These are phyloP conservation scores for Pouteria campechiana DNA, from an alignment of 179 eudicot genomes.

Conservation along the genomic window DNA sequence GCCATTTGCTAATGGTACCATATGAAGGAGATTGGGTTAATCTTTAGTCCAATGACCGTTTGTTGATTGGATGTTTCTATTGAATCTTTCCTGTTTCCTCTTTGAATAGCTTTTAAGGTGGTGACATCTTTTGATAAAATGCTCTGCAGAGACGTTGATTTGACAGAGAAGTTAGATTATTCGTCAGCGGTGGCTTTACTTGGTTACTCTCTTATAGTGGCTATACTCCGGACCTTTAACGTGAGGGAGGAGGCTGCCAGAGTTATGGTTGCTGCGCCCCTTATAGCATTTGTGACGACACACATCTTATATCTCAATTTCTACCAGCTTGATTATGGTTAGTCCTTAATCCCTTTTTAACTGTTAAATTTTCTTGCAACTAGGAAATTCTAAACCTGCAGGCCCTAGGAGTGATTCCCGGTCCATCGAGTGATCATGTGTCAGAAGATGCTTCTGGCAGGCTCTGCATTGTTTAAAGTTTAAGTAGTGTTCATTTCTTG, in stretches of 20 bases:
- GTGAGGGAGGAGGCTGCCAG: slow-evolving; percentile 62
- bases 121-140: too few relatives aligned
- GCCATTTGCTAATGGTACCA: too few relatives aligned
- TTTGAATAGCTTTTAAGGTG: too few relatives aligned
- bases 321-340: slow-evolving; percentile 69
- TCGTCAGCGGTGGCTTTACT: slow-evolving; percentile 69
- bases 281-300: slow-evolving; percentile 57
- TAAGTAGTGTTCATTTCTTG: too few relatives aligned
- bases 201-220: slow-evolving; percentile 59
- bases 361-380: neutral
- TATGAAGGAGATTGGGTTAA: too few relatives aligned
- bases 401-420: neutral
- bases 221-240: slow-evolving; percentile 52
- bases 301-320: slow-evolving; percentile 67
- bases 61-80: too few relatives aligned
- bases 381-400: too few relatives aligned
- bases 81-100: neutral
- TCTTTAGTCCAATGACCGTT: too few relatives aligned
- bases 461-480: too few relatives aligned
- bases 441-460: too few relatives aligned
- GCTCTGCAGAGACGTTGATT: slow-evolving; percentile 65
- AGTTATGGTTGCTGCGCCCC: slow-evolving; percentile 86
- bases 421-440: neutral
- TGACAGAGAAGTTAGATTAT: slow-evolving; percentile 82
- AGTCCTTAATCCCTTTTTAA: neutral